Evolutionary conservation across 148 eudicot species (phyloP).

Genomic region (Bassia scoparia): DNA sequence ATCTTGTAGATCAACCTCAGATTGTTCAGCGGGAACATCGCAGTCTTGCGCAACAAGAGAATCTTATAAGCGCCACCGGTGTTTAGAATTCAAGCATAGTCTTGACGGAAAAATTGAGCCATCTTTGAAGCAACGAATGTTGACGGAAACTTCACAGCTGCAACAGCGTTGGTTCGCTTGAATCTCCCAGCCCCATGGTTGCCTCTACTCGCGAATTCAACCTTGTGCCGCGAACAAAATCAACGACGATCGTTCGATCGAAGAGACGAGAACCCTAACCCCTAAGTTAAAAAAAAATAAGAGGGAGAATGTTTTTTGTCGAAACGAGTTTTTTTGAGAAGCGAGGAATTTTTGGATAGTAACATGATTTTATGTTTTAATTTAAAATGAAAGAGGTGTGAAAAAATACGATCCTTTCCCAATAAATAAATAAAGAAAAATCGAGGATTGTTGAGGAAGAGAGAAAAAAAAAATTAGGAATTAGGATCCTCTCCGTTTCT

Average conservation of each 20-base stretch:
- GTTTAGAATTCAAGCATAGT: conserved; percentile 50
- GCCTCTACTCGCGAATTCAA: background rate
- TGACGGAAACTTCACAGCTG: conserved; percentile 47
- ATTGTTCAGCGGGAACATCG: conserved; percentile 76
- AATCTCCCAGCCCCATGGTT: conserved; percentile 60
- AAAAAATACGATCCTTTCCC: too few species aligned
- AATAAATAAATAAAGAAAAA: too few species aligned
- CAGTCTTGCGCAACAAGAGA: conserved; percentile 53
- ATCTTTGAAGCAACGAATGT: conserved; percentile 73
- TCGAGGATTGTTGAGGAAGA: too few species aligned
- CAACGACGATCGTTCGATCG: conserved; percentile 6
- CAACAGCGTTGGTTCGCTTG: conserved; percentile 26
- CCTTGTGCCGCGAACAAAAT: background rate
- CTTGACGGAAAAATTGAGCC: conserved; percentile 69
- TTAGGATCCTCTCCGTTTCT: too few species aligned
- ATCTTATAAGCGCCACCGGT: conserved; percentile 56
- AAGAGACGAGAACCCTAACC: conserved; percentile 29
- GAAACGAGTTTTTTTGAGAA: background rate
- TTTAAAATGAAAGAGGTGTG: too few species aligned
- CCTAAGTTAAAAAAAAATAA: conserved; percentile 19
- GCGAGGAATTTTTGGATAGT: background rate
- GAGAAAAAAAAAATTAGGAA: too few species aligned
- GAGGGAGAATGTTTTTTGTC: background rate
- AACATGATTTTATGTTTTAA: too few species aligned
- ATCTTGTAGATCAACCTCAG: conserved; percentile 93